phyloP scores from a whole-genome alignment of 2,329 filamentous ascomycete genomes.

The Huntiella decipiens region DNA sequence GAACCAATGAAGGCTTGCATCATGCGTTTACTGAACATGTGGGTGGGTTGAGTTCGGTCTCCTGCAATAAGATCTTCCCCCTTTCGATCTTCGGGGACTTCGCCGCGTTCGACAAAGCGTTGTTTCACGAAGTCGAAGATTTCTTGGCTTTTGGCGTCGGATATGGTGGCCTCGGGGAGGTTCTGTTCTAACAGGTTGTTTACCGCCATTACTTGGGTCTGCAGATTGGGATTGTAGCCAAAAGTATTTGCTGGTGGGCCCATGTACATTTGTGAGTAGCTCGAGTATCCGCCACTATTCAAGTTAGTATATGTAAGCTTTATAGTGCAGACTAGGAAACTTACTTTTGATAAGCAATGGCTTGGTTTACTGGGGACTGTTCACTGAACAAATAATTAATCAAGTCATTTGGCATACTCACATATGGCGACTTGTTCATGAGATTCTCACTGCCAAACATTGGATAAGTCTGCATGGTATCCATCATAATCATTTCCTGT shows the following conservation, averaged over 20 bases:
- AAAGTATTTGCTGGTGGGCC: conserved; percentile 18
- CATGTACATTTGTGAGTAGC: conserved; percentile 11
- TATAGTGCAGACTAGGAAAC: neutral
- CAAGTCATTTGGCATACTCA: conserved; percentile 70
- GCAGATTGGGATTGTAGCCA: conserved; percentile 39
- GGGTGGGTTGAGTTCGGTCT: conserved; percentile 44
- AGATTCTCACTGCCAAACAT: conserved; percentile 73
- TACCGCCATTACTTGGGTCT: conserved; percentile 74
- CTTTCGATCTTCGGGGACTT: conserved; percentile 24
- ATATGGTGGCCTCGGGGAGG: conserved; percentile 60
- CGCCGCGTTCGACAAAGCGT: conserved; percentile 62
- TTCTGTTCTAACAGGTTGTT: conserved; percentile 68
- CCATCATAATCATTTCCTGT: conserved; percentile 39
- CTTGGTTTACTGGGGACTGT: conserved; percentile 15
- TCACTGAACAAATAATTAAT: conserved; percentile 63
- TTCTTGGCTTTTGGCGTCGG: conserved; percentile 71
- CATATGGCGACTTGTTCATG: conserved; percentile 64
- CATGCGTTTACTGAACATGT: conserved; percentile 71
- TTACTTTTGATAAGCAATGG: conserved; percentile 13
- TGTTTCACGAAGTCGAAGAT: conserved; percentile 64
- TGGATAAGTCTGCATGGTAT: conserved; percentile 54
- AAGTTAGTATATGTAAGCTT: neutral
- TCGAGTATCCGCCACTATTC: conserved; percentile 8
- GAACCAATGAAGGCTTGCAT: conserved; percentile 89
- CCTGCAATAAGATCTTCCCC: conserved; percentile 37